A percentile compares a stretch with the other conserved stretches of the same genome.
Conservation (phyloP, 768 basidiomycete genomes). For the Amanita inopinata region DNA sequence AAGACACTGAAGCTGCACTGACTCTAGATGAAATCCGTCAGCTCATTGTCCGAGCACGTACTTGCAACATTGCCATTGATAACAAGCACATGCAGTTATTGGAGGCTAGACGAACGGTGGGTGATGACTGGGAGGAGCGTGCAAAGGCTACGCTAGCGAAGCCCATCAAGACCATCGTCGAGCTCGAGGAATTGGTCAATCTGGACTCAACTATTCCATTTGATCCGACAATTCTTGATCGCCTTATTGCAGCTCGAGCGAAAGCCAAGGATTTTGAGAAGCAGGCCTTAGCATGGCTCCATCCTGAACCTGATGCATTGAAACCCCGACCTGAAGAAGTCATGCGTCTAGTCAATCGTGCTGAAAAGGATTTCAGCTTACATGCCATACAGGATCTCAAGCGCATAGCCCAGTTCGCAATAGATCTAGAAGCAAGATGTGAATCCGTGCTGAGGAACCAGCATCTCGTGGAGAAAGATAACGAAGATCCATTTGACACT, state of each 20-base stretch:
- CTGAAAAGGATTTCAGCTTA: conserved; percentile 73
- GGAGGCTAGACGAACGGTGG: conserved; percentile 53
- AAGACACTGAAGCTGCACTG: conserved; percentile 46
- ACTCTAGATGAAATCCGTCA: conserved; percentile 73
- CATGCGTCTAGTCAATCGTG: conserved; percentile 53
- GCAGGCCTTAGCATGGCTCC: conserved; percentile 64
- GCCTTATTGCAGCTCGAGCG: conserved; percentile 50
- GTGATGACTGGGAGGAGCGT: conserved; percentile 68
- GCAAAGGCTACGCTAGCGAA: conserved; percentile 59
- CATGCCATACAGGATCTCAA: conserved; percentile 55
- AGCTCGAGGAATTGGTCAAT: conserved; percentile 64
- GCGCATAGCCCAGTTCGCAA: conserved; percentile 64
- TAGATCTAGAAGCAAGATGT: conserved; percentile 66
- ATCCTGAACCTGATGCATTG: conserved; percentile 40
- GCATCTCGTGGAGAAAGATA: conserved; percentile 14
- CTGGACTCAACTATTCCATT: conserved; percentile 62
- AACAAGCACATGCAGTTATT: conserved; percentile 59
- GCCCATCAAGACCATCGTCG: conserved; percentile 64
- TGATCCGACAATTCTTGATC: conserved; percentile 54
- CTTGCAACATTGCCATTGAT: conserved; percentile 54
- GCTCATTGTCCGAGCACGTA: conserved; percentile 58
- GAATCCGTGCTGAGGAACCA: conserved; percentile 62
- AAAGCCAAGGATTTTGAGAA: conserved; percentile 77
- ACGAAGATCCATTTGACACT: conserved; percentile 60
- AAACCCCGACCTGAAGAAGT: conserved; percentile 65